Evolutionary conservation across 2,329 filamentous ascomycete genomes (phyloP), one percentile per base, ranked within the genome.

Genomic region (Lachnellula arida): DNA sequence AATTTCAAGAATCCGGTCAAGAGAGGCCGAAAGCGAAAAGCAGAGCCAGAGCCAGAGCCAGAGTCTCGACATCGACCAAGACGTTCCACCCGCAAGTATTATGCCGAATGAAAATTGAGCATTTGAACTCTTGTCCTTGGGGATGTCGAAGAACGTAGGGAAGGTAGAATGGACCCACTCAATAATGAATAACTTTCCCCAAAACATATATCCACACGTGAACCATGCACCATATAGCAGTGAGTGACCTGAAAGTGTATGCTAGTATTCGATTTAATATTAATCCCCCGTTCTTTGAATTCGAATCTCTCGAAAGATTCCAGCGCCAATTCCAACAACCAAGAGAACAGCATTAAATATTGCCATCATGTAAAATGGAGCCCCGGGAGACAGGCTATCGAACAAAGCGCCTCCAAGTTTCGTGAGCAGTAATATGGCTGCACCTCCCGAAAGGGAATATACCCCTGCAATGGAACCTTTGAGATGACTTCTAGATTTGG

Each of bases 391-490:
- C 52, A 85, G 75, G 19, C 73, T 78, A 71, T 99, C 94, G 67
- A 97, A 99, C 48, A 97, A 73, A 39, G 84, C 82, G 0, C 94
- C 94, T 12, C 94, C 94, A 4, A 94, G 72, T 73, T 99, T 99
- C 0, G 94, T 97, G 15, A 99, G 79, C 5, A 97, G 73, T 53
- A 99, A 72, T 51, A 99, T 99, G 0, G 92, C 94, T 0, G 85
- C 88, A 14, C 93, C 94, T 11, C 94, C 94, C 54, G 88, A 91
- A 60, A 96, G 82, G 52, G 89, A 95, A 72, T 99, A 99, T 1
- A 97, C 87, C 2, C 94, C 94, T 0, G 94, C 93, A 63, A 99
- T 94, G 14, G 90, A 93, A 12, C 94, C 94, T 74, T 97, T 97
- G 52, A 97, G 81, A 53, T 71, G 69, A 44, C 59, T 66, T 61